A percentile compares a stretch with the other conserved stretches of the same genome.
These are phyloP conservation scores for Cenococcum geophilum DNA, from an alignment of 495 filamentous ascomycete species.

Conservation along the genomic window DNA sequence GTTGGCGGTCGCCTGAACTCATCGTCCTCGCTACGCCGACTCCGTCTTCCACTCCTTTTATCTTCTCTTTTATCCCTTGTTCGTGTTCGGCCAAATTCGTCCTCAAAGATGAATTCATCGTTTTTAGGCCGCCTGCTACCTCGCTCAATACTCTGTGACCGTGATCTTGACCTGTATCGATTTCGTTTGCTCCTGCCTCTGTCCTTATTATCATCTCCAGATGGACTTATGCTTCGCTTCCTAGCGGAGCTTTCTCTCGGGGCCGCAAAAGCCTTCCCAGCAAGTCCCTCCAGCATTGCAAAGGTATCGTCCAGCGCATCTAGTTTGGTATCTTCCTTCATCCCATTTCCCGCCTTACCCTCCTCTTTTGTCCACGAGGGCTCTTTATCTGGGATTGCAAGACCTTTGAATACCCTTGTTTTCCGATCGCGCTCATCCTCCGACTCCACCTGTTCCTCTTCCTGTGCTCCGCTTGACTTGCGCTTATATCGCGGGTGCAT, in stretches of 20 bases:
- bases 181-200: slow-evolving; percentile 44
- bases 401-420: slow-evolving; percentile 76
- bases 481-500: slow-evolving; percentile 83
- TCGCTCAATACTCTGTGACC: slow-evolving; percentile 40
- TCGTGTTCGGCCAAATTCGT: slow-evolving; percentile 55
- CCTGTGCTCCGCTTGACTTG: slow-evolving; percentile 45
- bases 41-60: slow-evolving; percentile 31
- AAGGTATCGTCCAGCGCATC: slow-evolving; percentile 90
- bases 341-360: slow-evolving; percentile 32
- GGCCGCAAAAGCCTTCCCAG: slow-evolving; percentile 52
- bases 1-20: slow-evolving; percentile 65
- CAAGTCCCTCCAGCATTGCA: slow-evolving; percentile 79
- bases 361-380: slow-evolving; percentile 51
- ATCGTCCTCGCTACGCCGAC: slow-evolving; percentile 51
- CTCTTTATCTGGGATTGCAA: slow-evolving; percentile 80
- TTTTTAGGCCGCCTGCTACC: slow-evolving; percentile 46
- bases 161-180: slow-evolving; percentile 50
- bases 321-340: slow-evolving; percentile 38
- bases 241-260: slow-evolving; percentile 43
- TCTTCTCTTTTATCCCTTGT: slow-evolving; percentile 33
- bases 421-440: slow-evolving; percentile 49
- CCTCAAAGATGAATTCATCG: slow-evolving; percentile 49
- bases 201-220: slow-evolving; percentile 52
- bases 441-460: slow-evolving; percentile 34
- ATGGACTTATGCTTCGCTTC: slow-evolving; percentile 70